Evolutionary conservation across 305 asterid genomes (phyloP), one percentile per base, ranked within the genome.

Genomic region (Andrographis paniculata): DNA sequence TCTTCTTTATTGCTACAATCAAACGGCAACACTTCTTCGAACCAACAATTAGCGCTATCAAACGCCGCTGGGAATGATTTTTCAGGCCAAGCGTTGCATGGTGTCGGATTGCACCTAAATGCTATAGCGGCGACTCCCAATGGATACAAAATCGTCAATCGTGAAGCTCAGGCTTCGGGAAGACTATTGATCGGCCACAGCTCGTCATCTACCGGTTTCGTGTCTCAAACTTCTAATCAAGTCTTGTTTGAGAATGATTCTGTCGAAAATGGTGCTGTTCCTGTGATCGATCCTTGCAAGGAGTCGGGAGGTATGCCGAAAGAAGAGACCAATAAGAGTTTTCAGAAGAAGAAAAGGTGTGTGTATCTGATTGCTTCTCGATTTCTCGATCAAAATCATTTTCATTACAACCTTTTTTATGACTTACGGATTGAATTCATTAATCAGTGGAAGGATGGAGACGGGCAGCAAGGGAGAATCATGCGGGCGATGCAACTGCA

Each of bases 401-500:
- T 55, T 6, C n/a, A 5, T 18, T 33, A 16, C 22, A 41, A 12
- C 48, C 35, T 14, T 8, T 3, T 42, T 51, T 23, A 41, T 10
- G 31, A 60, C 62, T 52, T 18, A 60, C 47, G 53, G 17, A 24
- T 57, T 49, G 48, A 64, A 62, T 60, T 48, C 20, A 57, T 58
- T 60, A 65, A 28, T 37, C 78, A 86, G 96, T 72, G 77, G 78
- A 40, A 72, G 68, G 52, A 42, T 62, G 64, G 95, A 80, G 33
- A 53, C 62, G 61, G 59, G 45, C 24, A 74, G 71, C 42, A 95
- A 80, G 40, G 74, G 73, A 22, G 95, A 67, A 40, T 45, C 80
- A 27, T 91, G 99, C 53, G 86, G 83, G 80, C 68, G 96, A 56
- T 91, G 99, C 39, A 86, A 83, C 68, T 91, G 99, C 76, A 91